Conservation (phyloP, 2,329 filamentous ascomycete species). For the Hypoxylon sp. region DNA sequence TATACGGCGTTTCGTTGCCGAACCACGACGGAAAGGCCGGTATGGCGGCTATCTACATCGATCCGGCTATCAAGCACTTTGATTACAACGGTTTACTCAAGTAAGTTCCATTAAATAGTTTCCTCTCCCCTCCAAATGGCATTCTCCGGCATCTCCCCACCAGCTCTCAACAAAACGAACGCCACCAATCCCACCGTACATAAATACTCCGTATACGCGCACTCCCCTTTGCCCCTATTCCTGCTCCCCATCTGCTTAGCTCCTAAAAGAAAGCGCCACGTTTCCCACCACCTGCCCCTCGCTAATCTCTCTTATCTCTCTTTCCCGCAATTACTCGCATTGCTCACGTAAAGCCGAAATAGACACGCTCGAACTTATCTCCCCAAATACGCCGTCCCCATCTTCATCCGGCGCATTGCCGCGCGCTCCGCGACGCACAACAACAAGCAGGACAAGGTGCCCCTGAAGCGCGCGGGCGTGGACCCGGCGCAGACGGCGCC, state of each 20-base stretch:
- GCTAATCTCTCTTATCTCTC: background rate
- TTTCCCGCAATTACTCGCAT: background rate
- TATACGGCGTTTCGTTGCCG: conserved; percentile 76
- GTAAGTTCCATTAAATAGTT: conserved; percentile 51
- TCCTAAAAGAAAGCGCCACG: background rate
- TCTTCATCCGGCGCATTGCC: conserved; percentile 76
- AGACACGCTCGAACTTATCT: conserved; percentile 70
- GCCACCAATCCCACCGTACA: conserved; percentile 14
- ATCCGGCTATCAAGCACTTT: conserved; percentile 64
- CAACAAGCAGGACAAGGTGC: conserved; percentile 84
- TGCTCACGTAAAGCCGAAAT: background rate
- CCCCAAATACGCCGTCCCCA: conserved; percentile 80
- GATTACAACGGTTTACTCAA: conserved; percentile 71
- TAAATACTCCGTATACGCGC: conserved; percentile 1
- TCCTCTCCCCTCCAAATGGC: background rate
- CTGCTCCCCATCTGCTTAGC: background rate
- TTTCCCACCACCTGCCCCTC: background rate
- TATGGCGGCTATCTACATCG: conserved; percentile 71
- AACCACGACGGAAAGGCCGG: conserved; percentile 77
- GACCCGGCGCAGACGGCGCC: conserved; percentile 64
- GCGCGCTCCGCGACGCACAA: conserved; percentile 75
- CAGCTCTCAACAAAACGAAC: conserved; percentile 16
- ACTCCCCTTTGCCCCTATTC: background rate
- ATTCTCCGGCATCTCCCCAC: background rate
- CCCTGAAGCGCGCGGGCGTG: conserved; percentile 75